Evolutionary conservation across 1,284 basidiomycete genomes (phyloP).

Genomic region (Psilocybe mexicana): DNA sequence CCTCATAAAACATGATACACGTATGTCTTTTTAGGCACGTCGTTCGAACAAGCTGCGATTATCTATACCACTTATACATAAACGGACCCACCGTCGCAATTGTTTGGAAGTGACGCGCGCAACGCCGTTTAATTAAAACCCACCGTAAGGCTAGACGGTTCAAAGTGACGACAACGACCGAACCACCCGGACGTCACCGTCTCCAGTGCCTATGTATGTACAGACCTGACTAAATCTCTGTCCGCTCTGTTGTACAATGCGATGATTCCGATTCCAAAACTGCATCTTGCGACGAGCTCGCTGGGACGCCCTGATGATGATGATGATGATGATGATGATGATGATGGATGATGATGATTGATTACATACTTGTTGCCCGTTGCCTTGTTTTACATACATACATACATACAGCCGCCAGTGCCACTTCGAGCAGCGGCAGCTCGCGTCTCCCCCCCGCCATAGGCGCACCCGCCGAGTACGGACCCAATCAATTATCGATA

Average conservation of each 20-base stretch:
- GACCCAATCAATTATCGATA: neutral
- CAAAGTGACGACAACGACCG: too few relatives aligned
- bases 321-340: too few relatives aligned
- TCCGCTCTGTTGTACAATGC: too few relatives aligned
- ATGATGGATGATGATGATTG: too few relatives aligned
- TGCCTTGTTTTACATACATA: neutral
- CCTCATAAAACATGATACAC: too few relatives aligned
- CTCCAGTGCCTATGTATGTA: too few relatives aligned
- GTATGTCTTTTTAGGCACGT: too few relatives aligned
- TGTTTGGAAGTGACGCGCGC: neutral
- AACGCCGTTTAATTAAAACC: neutral
- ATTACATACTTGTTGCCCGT: neutral
- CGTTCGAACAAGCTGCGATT: neutral
- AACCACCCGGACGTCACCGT: too few relatives aligned
- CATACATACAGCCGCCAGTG: neutral
- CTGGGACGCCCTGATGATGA: too few relatives aligned
- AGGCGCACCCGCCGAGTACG: neutral
- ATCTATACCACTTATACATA: neutral
- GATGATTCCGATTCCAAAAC: too few relatives aligned
- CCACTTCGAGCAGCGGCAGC: neutral
- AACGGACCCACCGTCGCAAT: neutral
- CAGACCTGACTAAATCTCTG: too few relatives aligned
- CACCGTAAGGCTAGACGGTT: neutral
- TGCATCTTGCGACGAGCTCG: too few relatives aligned
- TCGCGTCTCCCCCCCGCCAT: neutral